Base-by-base conservation (phyloP, 495 filamentous ascomycete species). In the Daldinia vernicosa region DNA sequence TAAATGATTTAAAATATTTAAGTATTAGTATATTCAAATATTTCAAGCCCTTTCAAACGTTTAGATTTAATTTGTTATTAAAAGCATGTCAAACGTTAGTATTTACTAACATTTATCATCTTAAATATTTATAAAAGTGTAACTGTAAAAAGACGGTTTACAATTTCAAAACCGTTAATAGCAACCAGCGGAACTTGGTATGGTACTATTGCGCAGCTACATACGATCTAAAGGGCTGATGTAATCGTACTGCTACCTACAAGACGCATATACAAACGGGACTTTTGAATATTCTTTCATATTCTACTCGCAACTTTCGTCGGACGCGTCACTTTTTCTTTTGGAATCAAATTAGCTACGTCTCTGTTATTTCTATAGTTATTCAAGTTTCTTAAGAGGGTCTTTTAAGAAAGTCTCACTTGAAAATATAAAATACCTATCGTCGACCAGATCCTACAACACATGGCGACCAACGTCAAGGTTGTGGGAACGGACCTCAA, bases 391-490 rank as follows among this genome's bases (percentile, higher is more conserved):
- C 15, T 19, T 2, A 57, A 39, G 3, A 39, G 24, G 6, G 30
- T 57, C 53, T 52, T 22, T 22, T 19, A 27, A 55, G 26, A 50
- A 24, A 28, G 14, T 52, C 4, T 52, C 26, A 27, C 9, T 28
- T 30, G 50, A 12, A 26, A 53, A 30, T 37, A 60, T 0, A 27
- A 22, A 30, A 59, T 30, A 65, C 47, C 56, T 30, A 65, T 54
- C 56, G 53, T 47, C 28, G 14, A 17, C 37, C 3, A 57, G 22
- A 37, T 45, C 50, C 26, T 57, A 59, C 32, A 33, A 58, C 82
- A 66, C 70, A 97, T 97, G 93, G 89, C 92, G 66, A 91, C 95
- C 35, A 92, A 95, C 77, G 92, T 99, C 63, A 89, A 95, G 68
- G 92, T 99, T 39, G 86, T 97, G 51, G 91, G 95, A 76, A 85